Evolutionary conservation across 495 filamentous ascomycete genomes (phyloP).

Genomic region (Penicillium coprophilum): DNA sequence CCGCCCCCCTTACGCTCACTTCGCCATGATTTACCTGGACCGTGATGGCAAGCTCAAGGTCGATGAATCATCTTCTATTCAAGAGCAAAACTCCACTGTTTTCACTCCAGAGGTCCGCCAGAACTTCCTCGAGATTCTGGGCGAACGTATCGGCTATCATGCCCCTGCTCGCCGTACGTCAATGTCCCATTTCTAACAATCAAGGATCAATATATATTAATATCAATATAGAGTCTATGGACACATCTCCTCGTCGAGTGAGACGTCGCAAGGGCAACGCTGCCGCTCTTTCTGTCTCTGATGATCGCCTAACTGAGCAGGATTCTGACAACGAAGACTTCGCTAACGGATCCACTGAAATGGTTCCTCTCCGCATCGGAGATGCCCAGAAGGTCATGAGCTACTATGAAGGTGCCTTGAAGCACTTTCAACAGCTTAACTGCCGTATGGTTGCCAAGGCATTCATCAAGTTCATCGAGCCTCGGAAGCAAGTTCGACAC

Average conservation of each 20-base stretch:
- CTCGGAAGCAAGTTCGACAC: constrained; percentile 70
- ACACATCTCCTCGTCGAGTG: constrained; percentile 31
- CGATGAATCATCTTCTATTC: constrained; percentile 40
- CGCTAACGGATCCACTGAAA: constrained; percentile 31
- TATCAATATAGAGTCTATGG: constrained; percentile 12
- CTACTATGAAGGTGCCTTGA: constrained; percentile 53
- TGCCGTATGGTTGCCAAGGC: constrained; percentile 70
- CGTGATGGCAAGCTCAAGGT: constrained; percentile 39
- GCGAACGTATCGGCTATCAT: constrained; percentile 34
- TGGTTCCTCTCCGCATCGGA: constrained; percentile 40
- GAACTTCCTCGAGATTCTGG: constrained; percentile 40
- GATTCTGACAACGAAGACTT: constrained; percentile 30
- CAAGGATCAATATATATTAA: not conserved
- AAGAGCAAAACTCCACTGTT: constrained; percentile 34
- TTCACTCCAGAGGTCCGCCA: constrained; percentile 42
- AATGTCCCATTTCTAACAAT: not conserved
- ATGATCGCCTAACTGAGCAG: constrained; percentile 27
- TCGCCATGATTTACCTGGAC: constrained; percentile 47
- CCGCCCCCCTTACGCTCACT: constrained; percentile 39
- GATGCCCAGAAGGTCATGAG: constrained; percentile 37
- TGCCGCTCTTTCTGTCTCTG: constrained; percentile 17
- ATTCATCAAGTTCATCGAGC: constrained; percentile 78
- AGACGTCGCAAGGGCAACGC: constrained; percentile 36
- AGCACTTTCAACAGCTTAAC: constrained; percentile 69
- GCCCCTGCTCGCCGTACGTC: constrained; percentile 35